phyloP scores from a whole-genome alignment of 495 filamentous ascomycete genomes.

The Cryomyces antarcticus region DNA sequence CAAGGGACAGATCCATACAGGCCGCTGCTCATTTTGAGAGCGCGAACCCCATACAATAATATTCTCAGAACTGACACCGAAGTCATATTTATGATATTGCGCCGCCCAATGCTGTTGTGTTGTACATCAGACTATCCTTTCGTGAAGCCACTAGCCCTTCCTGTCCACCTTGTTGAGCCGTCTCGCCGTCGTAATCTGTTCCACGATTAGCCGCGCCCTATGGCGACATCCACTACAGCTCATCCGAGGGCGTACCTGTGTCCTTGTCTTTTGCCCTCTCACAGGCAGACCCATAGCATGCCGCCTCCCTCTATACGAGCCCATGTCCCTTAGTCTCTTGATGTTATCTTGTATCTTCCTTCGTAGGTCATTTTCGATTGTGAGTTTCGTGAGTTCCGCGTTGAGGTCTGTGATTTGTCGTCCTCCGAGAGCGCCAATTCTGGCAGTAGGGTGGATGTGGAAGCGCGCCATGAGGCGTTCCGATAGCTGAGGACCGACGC shows the following conservation, averaged over 20 bases:
- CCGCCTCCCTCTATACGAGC: slow-evolving; percentile 69
- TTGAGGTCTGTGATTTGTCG: slow-evolving; percentile 59
- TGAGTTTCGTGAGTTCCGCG: slow-evolving; percentile 77
- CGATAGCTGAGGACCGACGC: slow-evolving; percentile 53
- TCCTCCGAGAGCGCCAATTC: slow-evolving; percentile 45
- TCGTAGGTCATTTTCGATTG: slow-evolving; percentile 75
- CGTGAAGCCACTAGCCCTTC: slow-evolving; percentile 20
- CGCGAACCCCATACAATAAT: no score
- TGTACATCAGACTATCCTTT: no score
- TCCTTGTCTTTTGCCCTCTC: slow-evolving; percentile 69
- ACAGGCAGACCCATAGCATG: slow-evolving; percentile 82
- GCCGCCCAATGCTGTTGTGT: no score
- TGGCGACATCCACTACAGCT: slow-evolving; percentile 3
- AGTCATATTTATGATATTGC: no score
- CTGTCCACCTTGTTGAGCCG: slow-evolving; percentile 67
- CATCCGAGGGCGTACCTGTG: slow-evolving; percentile 32
- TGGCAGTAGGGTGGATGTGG: slow-evolving; percentile 63
- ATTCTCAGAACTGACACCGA: no score
- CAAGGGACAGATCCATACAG: no score
- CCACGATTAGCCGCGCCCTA: background rate
- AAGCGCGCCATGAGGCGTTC: slow-evolving; percentile 64
- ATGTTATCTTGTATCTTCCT: slow-evolving; percentile 67
- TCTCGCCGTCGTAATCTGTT: slow-evolving; percentile 49
- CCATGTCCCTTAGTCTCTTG: slow-evolving; percentile 69
- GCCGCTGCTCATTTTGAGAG: no score